Evolutionary conservation across 352 stramenopile genomes (phyloP), one percentile per base, ranked within the genome.

Genomic region (Phytophthora hibernalis): DNA sequence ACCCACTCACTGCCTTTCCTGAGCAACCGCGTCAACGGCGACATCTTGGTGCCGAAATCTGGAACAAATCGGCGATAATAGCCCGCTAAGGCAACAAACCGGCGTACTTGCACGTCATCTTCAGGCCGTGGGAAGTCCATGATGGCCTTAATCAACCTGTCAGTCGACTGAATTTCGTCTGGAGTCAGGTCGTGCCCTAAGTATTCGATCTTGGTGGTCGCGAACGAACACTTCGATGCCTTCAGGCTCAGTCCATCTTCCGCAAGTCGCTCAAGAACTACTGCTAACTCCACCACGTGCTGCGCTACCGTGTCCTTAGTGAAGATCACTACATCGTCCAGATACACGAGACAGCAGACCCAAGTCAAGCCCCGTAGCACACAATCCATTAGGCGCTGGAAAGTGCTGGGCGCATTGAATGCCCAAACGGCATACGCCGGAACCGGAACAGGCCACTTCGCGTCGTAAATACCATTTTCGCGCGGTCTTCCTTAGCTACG

Each of bases 241-340:
- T 73, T 73, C 6, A 56, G 13, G 10, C 50, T 56, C 18, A 56
- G 18, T 6, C 50, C 50, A 2, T 31, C 50, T 12, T 5, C 20
- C 47, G 12, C 33, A 9, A 77, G 33, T 5, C 64, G 18, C 12
- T 62, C 53, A 8, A 77, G 13, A 21, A 77, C 69, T 7, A 31
- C 45, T 0, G 60, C 52, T 8, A 77, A n/a, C 6, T 70, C 49
- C 5, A 70, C 54, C 15, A 68, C 18, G 18, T 77, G 64, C 1
- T 37, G 16, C 12, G 58, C 58, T 0, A 71, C 31, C 0, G 26
- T 12, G 0, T 60, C 63, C 12, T 69, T 69, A 0, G 58, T 63
- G 22, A 62, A 72, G 2, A 76, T 44, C 0, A 76, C 30, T 10
- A 76, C 55, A 30, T 76, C 68, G 37, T 76, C 57, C 0, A 72